Evolutionary conservation across 2,329 filamentous ascomycete species (phyloP), one percentile per base, ranked within the genome.

Genomic region (Capronia epimyces): DNA sequence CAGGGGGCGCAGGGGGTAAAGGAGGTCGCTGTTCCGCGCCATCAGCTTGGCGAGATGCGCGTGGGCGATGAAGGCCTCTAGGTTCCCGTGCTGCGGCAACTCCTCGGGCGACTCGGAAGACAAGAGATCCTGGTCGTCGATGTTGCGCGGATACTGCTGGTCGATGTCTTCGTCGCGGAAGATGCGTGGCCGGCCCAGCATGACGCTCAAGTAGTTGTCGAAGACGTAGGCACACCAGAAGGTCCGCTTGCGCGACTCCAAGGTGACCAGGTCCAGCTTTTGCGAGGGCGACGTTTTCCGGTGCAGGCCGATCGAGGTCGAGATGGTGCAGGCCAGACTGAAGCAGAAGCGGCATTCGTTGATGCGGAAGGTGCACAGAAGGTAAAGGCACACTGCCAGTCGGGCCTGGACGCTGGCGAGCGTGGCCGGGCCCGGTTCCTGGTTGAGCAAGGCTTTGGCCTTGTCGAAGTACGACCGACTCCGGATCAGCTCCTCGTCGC

Each of bases 141-240:
- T 70, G 46, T 70, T 69, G 20, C 67, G 64, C 3, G 81, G 81
- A n/a, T 80, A 70, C 2, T 76, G 73, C 50, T 83, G 80, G 46
- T 84, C 80, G 42, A 82, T 80, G 44, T 84, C 79, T 27, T 82
- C 78, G 39, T 84, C 80, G 43, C 81, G 80, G 21, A 82, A 78
- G 12, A 81, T 71, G 6, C 78, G 65, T 1, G 81, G 81, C 4
- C 81, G 70, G 0, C 81, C 81, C 24, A 83, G 75, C 15, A 82
- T 77, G n/a, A 82, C 78, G 20, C 79, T 78, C 1, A 84, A 67
- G 49, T 83, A 83, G 44, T 78, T 81, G 60, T 85, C 81, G 1
- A 84, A 65, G 0, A 76, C 78, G 59, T 84, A 84, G 0, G 78
- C 75, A 2, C 75, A 75, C 81, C 81, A 84, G 46, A 86, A 84